Base-by-base conservation (phyloP, 768 basidiomycete genomes). In the Boletus subparvulus region DNA sequence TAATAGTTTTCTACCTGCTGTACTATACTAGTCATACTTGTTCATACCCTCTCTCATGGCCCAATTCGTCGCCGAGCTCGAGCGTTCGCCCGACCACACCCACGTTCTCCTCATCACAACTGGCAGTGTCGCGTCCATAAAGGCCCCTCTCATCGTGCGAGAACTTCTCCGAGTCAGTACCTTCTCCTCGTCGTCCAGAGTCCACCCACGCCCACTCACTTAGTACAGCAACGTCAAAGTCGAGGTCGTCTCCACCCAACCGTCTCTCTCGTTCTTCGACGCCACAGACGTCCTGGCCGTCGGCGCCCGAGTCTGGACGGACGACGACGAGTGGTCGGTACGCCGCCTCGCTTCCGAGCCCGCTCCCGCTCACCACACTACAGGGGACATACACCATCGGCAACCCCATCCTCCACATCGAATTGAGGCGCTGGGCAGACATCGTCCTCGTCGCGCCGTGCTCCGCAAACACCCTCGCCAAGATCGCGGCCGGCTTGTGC, bases 81-180 rank as follows among this genome's bases (percentile, higher is more conserved):
- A 73, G 35, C 70, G 73, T 1, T 4, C n/a, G 0, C 53, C 58
- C 2, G 50, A 69, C 48, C 50, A 70, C 60, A 53, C 58, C 2
- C 88, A 95, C 66, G 83, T 97, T 43, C 73, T 98, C 5, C 78
- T 98, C 39, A 85, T 98, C 57, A 87, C 90, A 0, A 92, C 93
- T 0, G 95, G 96, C n/a, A 94, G 92, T 66, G 96, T 99, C 10
- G 95, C 96, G 0, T 93, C 93, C 50, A 83, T 98, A 68, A 98
- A 98, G 67, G 87, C 87, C 2, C 94, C 95, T 5, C 79, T 97
- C 51, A 97, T 99, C 56, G 91, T 92, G 19, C 71, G 78, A 30
- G 88, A 88, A 60, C 78, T 98, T 32, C 75, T 88, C 42, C 74
- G 76, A 59, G 88, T 88, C 50, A 43, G 89, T 80, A 40, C 37